phyloP scores from a whole-genome alignment of 805 yeast genomes.

The Metschnikowia rubicola region DNA sequence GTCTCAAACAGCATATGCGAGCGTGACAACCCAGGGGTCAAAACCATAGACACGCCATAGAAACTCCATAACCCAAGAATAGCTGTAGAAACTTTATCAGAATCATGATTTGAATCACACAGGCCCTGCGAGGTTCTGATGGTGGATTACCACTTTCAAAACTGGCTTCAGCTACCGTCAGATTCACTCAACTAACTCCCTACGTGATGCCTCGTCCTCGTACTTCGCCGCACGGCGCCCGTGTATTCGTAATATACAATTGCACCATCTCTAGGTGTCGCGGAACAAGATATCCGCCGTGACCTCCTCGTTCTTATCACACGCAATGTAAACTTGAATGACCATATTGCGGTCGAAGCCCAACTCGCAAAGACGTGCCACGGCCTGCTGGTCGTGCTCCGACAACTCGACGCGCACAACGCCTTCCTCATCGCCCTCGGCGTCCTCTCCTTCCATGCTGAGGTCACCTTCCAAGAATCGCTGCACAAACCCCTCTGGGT shows the following conservation, averaged over 20 bases:
- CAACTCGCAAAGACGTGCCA: constrained; percentile 81
- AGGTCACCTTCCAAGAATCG: constrained; percentile 61
- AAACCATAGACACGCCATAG: no score
- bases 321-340: constrained; percentile 92
- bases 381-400: constrained; percentile 85
- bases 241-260: not conserved
- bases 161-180: no score
- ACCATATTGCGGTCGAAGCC: constrained; percentile 89
- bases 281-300: constrained; percentile 88
- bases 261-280: constrained; percentile 18
- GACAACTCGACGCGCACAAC: constrained; percentile 59
- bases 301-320: constrained; percentile 95
- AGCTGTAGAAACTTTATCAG: no score
- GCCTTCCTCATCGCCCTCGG: constrained; percentile 34
- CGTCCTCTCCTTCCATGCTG: constrained; percentile 33
- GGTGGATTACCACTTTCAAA: no score
- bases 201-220: no score
- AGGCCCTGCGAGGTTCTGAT: no score
- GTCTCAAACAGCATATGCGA: no score
- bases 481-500: constrained; percentile 87
- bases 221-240: not conserved
- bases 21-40: no score
- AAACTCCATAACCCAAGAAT: no score
- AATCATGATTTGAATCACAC: no score
- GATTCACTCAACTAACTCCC: no score